These are phyloP conservation scores for Silene coronaria DNA, from an alignment of 179 eudicot species.

Conservation along the genomic window DNA sequence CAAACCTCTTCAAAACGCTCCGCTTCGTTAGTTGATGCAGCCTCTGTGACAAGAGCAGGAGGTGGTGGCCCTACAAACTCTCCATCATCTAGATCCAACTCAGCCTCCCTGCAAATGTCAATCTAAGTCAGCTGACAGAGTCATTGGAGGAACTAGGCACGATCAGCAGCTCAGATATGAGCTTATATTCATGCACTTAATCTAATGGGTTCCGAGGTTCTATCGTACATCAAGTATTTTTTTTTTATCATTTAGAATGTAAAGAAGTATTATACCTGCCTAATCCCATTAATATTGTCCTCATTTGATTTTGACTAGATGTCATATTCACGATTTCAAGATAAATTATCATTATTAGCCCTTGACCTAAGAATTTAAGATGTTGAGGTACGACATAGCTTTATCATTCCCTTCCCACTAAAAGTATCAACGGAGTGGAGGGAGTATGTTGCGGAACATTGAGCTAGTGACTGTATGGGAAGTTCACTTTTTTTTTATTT, in stretches of 20 bases:
- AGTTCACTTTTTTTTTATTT: too few species aligned
- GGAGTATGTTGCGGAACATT: too few species aligned
- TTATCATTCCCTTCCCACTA: too few species aligned
- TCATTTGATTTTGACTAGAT: not conserved
- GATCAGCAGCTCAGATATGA: constrained; percentile 1
- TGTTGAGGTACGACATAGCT: too few species aligned
- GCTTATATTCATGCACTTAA: not conserved
- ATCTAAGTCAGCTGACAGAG: not conserved
- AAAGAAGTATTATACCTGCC: constrained; percentile 5
- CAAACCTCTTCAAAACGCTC: constrained; percentile 96
- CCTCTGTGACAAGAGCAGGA: constrained; percentile 86
- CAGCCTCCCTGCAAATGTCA: constrained; percentile 56
- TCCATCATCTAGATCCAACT: constrained; percentile 55
- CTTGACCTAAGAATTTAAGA: not conserved
- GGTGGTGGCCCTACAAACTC: constrained; percentile 87
- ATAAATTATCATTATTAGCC: not conserved
- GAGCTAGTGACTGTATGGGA: too few species aligned
- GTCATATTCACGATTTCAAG: not conserved
- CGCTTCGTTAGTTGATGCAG: constrained; percentile 82
- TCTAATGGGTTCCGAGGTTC: not conserved
- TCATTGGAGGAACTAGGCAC: not conserved
- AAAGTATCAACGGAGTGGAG: too few species aligned
- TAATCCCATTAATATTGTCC: not conserved
- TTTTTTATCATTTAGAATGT: not conserved
- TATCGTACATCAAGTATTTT: not conserved